A percentile compares a stretch with the other conserved stretches of the same genome.
These are phyloP conservation scores for Theobroma grandiflorum DNA, from an alignment of 441 rosid genomes.

Conservation along the genomic window DNA sequence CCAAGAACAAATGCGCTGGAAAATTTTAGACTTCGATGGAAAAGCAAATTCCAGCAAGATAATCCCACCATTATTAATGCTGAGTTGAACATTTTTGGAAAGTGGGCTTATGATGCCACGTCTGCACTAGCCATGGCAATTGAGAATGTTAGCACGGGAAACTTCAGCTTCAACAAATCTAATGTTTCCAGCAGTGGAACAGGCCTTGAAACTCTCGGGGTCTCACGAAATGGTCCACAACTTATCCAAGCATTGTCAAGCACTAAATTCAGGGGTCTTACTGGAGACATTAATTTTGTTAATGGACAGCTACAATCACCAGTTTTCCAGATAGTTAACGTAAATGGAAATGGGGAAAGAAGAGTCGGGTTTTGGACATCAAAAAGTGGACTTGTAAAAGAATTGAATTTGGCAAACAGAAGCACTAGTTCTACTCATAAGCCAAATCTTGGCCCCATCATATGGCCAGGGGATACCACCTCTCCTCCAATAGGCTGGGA, in stretches of 20 bases:
- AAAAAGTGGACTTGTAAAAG: constrained; percentile 40
- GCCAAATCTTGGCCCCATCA: constrained; percentile 39
- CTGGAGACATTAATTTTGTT: constrained; percentile 47
- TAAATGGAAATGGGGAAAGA: constrained; percentile 43
- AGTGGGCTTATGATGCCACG: constrained; percentile 65
- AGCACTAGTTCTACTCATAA: constrained; percentile 33
- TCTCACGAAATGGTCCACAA: constrained; percentile 49
- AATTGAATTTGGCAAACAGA: constrained; percentile 18
- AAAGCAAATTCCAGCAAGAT: constrained; percentile 36
- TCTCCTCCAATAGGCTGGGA: constrained; percentile 63
- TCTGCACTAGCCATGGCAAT: constrained; percentile 61
- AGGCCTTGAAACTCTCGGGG: constrained; percentile 50
- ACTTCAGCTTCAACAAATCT: constrained; percentile 26
- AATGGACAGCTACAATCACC: constrained; percentile 48
- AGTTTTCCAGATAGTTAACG: constrained; percentile 50
- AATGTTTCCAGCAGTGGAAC: constrained; percentile 31
- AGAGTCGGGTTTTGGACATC: constrained; percentile 61
- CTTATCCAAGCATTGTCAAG: constrained; percentile 38
- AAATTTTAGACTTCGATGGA: constrained; percentile 48
- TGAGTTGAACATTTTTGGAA: constrained; percentile 44
- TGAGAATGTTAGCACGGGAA: constrained; percentile 47
- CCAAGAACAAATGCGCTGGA: constrained; percentile 31
- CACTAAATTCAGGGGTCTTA: constrained; percentile 48
- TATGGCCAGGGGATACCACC: constrained; percentile 67
- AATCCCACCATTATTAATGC: constrained; percentile 30